Evolutionary conservation across 352 stramenopile genomes (phyloP), one percentile per base, ranked within the genome.

Genomic region (Stramenopiles sp.): DNA sequence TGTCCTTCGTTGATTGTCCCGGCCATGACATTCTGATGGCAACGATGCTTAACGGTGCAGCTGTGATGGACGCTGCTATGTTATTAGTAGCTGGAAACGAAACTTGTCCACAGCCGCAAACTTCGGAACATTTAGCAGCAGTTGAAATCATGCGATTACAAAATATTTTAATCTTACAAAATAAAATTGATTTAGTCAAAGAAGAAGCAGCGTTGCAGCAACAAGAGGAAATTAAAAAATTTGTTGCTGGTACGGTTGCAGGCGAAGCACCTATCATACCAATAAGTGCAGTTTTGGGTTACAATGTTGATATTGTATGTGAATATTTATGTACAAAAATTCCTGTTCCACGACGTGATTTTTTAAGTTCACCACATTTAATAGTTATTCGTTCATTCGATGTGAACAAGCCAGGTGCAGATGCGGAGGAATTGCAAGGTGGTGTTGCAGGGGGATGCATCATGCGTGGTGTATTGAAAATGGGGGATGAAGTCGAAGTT

Each of bases 1-100:
- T 99, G 32, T 98, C 91, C 74, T 99, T 99, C 83, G 97, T 99
- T 1, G 96, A 99, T 86, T 99, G 97, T 89, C 97, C 96, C 20
- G 96, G 97, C 79, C 96, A 99, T 89, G 96, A 99, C 86, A 99
- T 99, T 90, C 91, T 99, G 81, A 99, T 99, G 97, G 97, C 97
- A 63, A 99, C 97, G 83, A 99, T 99, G 97, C 89, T 99, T 31
- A 99, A 99, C 90, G 96, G 96, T 82, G 96, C 97, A 0, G 97
- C 96, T 33, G 96, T 99, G 81, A 99, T 99, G 96, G 97, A 99
- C 85, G 97, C 96, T 53, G 96, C 97, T 0, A 87, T 99, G 63
- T 87, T 99, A 43, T 86, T 99, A 30, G 95, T 99, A 20, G 96
- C 96, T 0, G 94, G 93, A 76, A 98, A 98, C 82, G 93, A 98